Base-by-base conservation (phyloP, 306 rosid species). In the Dryas alaskensis region DNA sequence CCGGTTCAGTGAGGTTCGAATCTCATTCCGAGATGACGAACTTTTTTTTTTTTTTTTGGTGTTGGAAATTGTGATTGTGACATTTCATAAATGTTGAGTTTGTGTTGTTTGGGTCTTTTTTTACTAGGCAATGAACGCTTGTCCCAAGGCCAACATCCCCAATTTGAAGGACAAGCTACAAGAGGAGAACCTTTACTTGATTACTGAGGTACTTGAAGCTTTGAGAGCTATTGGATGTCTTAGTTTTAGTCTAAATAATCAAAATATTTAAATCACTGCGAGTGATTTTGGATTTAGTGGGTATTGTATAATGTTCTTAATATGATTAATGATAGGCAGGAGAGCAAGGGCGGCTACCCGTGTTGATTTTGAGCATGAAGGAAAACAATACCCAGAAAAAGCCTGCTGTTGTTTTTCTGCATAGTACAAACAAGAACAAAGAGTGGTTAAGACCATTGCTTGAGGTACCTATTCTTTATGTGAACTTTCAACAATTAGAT, bases 331-430 rank as follows among this genome's bases (percentile, higher is more conserved):
- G 59, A 37, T 62, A 92, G 97, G 93, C 81, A 79, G 99, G 95
- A 80, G 97, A 89, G 75, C 99, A 94, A 84, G 97, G 97, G 80
- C 83, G 84, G 63, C 74, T 94, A 46, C 97, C 97, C n/a, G 7
- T 92, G 67, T 77, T 89, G 88, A 88, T 94, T 73, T 22, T 91
- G 73, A 89, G 93, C 84, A 44, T 87, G 89, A 88, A 89, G 86
- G 89, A 90, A 79, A 77, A 61, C 10, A 57, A 57, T 72, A 60
- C 57, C 42, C 67, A 65, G 76, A 92, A 62, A 83, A 87, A 75
- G 72, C 97, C 97, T 67, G 92, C 92, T 0, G 79, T 92, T 76
- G 95, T 94, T 72, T 81, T 89, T 69, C 87, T 94, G 61, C 97
- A 88, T 73, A 78, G 95, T 79, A 82, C 99, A 48, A 52, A 85